These are phyloP conservation scores for Yamadazyma diddensiae DNA, from an alignment of 1,139 yeast genomes.

Conservation along the genomic window DNA sequence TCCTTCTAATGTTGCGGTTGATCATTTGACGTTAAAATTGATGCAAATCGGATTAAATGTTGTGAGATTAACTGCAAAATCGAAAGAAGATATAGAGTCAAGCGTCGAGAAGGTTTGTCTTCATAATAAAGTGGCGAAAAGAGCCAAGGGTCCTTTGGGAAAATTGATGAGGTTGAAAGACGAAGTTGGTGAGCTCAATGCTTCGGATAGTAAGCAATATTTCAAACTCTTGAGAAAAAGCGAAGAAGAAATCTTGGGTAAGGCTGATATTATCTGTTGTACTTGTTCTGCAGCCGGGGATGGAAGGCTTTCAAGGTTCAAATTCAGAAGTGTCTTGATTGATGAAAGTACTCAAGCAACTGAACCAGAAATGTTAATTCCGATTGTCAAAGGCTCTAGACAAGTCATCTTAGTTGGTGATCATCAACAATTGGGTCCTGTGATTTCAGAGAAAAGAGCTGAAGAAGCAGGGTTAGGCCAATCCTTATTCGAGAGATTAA, in stretches of 20 bases:
- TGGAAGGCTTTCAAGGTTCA: constrained; percentile 47
- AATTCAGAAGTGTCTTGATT: constrained; percentile 75
- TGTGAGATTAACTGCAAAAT: constrained; percentile 71
- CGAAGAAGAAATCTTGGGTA: constrained; percentile 50
- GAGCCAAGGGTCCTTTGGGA: constrained; percentile 55
- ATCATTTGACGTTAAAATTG: constrained; percentile 78
- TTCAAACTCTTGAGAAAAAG: constrained; percentile 14
- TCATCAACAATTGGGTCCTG: constrained; percentile 94
- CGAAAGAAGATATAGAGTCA: constrained; percentile 78
- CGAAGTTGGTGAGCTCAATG: constrained; percentile 70
- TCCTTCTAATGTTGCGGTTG: constrained; percentile 94
- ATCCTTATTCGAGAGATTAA: constrained; percentile 81
- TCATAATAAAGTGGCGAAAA: constrained; percentile 44
- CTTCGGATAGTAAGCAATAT: constrained; percentile 46
- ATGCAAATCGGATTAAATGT: constrained; percentile 68
- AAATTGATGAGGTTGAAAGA: constrained; percentile 57
- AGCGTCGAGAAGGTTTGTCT: constrained; percentile 53
- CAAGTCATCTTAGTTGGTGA: constrained; percentile 92
- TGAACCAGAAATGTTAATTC: constrained; percentile 88
- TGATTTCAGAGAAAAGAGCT: constrained; percentile 74
- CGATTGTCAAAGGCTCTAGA: constrained; percentile 84
- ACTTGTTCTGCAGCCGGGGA: constrained; percentile 96
- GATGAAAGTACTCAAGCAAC: constrained; percentile 95
- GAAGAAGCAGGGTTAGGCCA: constrained; percentile 84
- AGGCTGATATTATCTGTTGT: constrained; percentile 82